Percentiles rank a stretch among this genome's conserved stretches.
Conservation (phyloP, 305 asterid species). For the Withania somnifera region DNA sequence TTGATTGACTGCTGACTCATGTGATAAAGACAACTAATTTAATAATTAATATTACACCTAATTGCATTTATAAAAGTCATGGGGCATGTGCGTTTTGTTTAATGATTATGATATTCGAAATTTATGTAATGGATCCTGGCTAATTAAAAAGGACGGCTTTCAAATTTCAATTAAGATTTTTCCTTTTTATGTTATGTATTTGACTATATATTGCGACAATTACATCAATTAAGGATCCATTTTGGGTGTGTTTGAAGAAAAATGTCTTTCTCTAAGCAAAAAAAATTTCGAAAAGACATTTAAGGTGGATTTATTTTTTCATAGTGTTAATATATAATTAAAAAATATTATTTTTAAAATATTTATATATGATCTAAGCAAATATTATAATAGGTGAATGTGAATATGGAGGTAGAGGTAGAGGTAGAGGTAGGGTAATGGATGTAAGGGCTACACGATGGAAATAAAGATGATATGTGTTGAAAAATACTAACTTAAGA, state of each 20-base stretch:
- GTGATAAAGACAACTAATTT: background rate
- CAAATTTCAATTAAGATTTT: background rate
- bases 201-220: background rate
- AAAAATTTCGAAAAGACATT: too few relatives aligned
- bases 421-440: too few relatives aligned
- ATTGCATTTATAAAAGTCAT: background rate
- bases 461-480: too few relatives aligned
- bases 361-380: background rate
- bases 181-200: background rate
- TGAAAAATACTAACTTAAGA: too few relatives aligned
- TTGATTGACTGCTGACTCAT: background rate
- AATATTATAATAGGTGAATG: background rate
- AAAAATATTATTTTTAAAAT: background rate
- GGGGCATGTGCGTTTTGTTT: background rate
- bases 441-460: too few relatives aligned
- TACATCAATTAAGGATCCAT: background rate
- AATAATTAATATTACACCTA: background rate
- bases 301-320: background rate
- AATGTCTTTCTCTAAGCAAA: too few relatives aligned
- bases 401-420: too few relatives aligned
- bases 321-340: background rate
- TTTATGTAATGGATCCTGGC: background rate
- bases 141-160: background rate
- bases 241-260: background rate
- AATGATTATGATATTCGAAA: background rate